Conservation (phyloP, 2,329 filamentous ascomycete species). For the Cryphonectria japonica region DNA sequence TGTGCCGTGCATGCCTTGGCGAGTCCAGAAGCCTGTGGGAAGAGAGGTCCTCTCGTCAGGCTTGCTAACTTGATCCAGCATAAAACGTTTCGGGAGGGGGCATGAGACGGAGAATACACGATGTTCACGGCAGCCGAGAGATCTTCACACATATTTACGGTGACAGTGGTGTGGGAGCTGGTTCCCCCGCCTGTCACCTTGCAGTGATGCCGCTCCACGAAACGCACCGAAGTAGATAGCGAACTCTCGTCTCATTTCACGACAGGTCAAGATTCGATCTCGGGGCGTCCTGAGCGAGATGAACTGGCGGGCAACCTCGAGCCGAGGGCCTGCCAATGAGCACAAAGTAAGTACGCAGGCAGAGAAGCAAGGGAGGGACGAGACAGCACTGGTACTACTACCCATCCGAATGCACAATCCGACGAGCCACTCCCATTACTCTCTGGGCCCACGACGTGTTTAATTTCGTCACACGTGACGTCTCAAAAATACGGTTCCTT, state of each 20-base stretch:
- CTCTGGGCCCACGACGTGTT: neutral
- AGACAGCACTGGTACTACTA: neutral
- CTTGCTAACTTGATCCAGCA: constrained; percentile 7
- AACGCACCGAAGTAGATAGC: neutral
- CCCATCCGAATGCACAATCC: neutral
- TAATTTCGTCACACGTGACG: constrained; percentile 9
- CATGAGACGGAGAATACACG: neutral
- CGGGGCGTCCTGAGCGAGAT: neutral
- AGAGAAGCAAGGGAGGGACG: neutral
- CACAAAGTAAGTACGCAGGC: neutral
- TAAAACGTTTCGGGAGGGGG: neutral
- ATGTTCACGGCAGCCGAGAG: neutral
- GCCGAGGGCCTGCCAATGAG: neutral
- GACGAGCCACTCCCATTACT: neutral
- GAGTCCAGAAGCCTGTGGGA: neutral
- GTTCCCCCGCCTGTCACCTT: neutral
- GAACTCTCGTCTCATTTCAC: neutral
- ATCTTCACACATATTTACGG: neutral
- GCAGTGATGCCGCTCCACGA: neutral
- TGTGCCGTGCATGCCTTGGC: neutral
- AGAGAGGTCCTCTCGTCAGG: neutral
- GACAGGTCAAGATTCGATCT: constrained; percentile 3
- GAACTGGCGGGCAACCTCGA: neutral
- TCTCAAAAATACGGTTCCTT: neutral
- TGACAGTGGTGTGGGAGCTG: neutral